Evolutionary conservation across 306 rosid genomes (phyloP).

Genomic region (Rosa chinensis): DNA sequence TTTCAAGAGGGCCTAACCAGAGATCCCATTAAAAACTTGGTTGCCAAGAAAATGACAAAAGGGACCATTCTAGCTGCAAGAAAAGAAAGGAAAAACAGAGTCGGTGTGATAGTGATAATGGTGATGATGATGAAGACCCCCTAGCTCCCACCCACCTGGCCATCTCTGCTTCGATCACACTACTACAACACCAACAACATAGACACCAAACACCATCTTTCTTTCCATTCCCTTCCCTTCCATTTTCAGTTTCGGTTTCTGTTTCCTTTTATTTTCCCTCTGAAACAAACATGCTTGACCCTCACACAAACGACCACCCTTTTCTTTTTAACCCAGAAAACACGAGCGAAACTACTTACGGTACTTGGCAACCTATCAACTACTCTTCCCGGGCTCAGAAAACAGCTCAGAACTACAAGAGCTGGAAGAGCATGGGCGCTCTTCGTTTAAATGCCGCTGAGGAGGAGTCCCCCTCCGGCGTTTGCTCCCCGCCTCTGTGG

Average conservation of each 20-base stretch:
- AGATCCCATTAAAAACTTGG: constrained; percentile 20
- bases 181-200: neutral
- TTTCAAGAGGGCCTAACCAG: neutral
- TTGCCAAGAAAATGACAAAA: constrained; percentile 33
- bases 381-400: constrained; percentile 36
- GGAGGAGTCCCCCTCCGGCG: constrained; percentile 36
- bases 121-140: neutral
- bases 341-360: neutral
- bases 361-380: constrained; percentile 32
- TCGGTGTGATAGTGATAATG: constrained; percentile 26
- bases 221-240: neutral
- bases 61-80: neutral
- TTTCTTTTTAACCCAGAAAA: constrained; percentile 24
- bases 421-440: constrained; percentile 31
- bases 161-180: constrained; percentile 20
- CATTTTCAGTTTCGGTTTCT: neutral
- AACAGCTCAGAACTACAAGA: constrained; percentile 23
- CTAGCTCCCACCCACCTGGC: constrained; percentile 28
- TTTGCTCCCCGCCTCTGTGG: constrained; percentile 71
- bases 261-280: neutral
- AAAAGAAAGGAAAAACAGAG: constrained; percentile 14
- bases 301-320: constrained; percentile 31
- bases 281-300: constrained; percentile 44
- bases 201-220: neutral
- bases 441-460: neutral